These are phyloP conservation scores for Sergeia podlipaevii DNA, from an alignment of 208 protist species.

Conservation along the genomic window DNA sequence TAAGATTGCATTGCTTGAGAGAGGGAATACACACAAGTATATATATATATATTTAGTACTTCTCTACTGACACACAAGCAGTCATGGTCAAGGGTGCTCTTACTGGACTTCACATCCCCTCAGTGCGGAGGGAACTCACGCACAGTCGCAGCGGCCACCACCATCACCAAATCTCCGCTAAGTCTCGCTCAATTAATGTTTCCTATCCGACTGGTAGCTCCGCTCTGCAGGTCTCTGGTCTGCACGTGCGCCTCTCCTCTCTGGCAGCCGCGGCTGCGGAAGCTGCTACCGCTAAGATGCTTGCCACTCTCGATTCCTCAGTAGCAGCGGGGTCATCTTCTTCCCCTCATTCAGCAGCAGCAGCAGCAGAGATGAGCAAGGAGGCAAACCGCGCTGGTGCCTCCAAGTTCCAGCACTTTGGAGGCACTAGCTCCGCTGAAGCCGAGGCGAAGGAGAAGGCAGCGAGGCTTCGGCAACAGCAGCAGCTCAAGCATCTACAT, in stretches of 20 bases:
- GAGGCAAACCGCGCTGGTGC: background rate
- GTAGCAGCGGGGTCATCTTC: background rate
- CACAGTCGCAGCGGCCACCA: constrained; percentile 7
- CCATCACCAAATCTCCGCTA: too few relatives aligned
- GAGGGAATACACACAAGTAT: too few relatives aligned
- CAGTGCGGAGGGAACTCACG: constrained; percentile 28
- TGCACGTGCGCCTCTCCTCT: constrained; percentile 31
- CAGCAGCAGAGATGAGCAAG: background rate
- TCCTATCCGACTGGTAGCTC: constrained; percentile 40
- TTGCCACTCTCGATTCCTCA: background rate
- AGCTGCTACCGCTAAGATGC: background rate
- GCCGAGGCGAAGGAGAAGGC: background rate
- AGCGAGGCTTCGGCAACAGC: too few relatives aligned
- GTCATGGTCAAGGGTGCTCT: constrained; percentile 21
- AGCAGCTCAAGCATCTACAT: too few relatives aligned
- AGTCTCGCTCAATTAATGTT: constrained; percentile 13
- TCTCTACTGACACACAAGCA: constrained; percentile 3
- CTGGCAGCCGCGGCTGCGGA: background rate
- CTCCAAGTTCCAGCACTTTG: constrained; percentile 1
- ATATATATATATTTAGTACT: background rate
- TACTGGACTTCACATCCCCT: constrained; percentile 23
- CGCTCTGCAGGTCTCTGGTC: constrained; percentile 53
- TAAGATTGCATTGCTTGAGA: too few relatives aligned
- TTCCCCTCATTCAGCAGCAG: background rate
- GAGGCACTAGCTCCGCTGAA: background rate